These are phyloP conservation scores for Pyrenochaeta sp. DNA, from an alignment of 2,329 filamentous ascomycete species.

Conservation along the genomic window DNA sequence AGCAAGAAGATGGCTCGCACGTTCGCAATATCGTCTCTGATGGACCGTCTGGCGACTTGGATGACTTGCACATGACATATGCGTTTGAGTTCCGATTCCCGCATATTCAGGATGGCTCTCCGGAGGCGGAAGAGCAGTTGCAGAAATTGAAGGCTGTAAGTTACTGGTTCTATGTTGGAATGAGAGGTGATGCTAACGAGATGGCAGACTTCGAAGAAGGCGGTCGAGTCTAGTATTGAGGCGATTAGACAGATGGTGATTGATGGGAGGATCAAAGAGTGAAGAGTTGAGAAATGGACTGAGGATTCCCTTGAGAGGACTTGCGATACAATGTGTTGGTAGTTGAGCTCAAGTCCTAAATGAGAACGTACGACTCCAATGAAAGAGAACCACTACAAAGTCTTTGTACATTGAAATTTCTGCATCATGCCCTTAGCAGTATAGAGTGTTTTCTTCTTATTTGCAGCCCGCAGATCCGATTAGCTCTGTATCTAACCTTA, in stretches of 20 bases:
- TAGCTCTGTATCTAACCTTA: too few relatives aligned
- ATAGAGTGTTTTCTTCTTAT: too few relatives aligned
- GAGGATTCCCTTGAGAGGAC: background rate
- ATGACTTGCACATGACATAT: constrained; percentile 57
- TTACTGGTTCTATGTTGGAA: background rate
- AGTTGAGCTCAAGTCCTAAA: too few relatives aligned
- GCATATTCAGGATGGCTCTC: constrained; percentile 45
- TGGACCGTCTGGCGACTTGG: constrained; percentile 42
- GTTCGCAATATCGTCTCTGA: constrained; percentile 57
- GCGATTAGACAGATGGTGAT: constrained; percentile 54
- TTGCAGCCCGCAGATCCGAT: too few relatives aligned
- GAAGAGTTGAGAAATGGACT: background rate
- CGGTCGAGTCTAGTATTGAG: constrained; percentile 55
- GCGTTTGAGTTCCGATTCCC: constrained; percentile 55
- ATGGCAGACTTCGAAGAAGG: constrained; percentile 49
- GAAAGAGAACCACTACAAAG: too few relatives aligned
- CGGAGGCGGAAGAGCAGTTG: constrained; percentile 41
- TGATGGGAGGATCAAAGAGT: constrained; percentile 44
- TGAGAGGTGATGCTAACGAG: constrained; percentile 11
- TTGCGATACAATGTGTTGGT: too few relatives aligned
- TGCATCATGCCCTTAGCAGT: too few relatives aligned
- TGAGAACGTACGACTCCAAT: too few relatives aligned
- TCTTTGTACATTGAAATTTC: too few relatives aligned
- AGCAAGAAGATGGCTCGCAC: constrained; percentile 52
- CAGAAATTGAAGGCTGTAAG: constrained; percentile 37